phyloP scores from a whole-genome alignment of 2,329 filamentous ascomycete genomes.

The Fusarium sp. region DNA sequence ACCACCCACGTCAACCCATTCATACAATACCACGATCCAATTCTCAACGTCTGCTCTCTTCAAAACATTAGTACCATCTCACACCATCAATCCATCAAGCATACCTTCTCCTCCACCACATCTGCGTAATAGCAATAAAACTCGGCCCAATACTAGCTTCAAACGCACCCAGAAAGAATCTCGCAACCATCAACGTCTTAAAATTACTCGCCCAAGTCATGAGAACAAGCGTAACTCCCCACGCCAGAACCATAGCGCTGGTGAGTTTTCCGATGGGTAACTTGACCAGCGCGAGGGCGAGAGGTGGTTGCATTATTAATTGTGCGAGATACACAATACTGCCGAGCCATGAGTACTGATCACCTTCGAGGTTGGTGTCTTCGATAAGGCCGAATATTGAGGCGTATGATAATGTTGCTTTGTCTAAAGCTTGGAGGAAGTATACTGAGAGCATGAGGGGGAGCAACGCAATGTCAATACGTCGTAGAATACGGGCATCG shows the following conservation, averaged over 20 bases:
- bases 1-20: constrained; percentile 69
- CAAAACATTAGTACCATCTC: constrained; percentile 7
- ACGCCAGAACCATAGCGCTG: constrained; percentile 66
- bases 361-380: constrained; percentile 66
- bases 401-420: constrained; percentile 70
- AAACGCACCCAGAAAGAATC: constrained; percentile 69
- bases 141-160: constrained; percentile 62
- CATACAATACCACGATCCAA: constrained; percentile 71
- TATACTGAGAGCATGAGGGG: constrained; percentile 68
- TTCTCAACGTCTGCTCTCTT: constrained; percentile 67
- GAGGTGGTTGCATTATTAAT: constrained; percentile 67
- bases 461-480: constrained; percentile 56
- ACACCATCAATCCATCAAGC: neutral
- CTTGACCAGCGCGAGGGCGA: constrained; percentile 69
- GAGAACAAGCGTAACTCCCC: constrained; percentile 63
- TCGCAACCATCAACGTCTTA: constrained; percentile 59
- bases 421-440: constrained; percentile 73
- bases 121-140: constrained; percentile 68
- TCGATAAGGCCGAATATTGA: constrained; percentile 72
- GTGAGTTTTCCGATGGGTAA: constrained; percentile 71
- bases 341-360: constrained; percentile 71
- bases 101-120: constrained; percentile 69
- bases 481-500: constrained; percentile 51
- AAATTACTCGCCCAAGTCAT: constrained; percentile 67
- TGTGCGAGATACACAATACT: constrained; percentile 72